Conservation (phyloP, 2,329 filamentous ascomycete species). For the Aspergillus japonicus region DNA sequence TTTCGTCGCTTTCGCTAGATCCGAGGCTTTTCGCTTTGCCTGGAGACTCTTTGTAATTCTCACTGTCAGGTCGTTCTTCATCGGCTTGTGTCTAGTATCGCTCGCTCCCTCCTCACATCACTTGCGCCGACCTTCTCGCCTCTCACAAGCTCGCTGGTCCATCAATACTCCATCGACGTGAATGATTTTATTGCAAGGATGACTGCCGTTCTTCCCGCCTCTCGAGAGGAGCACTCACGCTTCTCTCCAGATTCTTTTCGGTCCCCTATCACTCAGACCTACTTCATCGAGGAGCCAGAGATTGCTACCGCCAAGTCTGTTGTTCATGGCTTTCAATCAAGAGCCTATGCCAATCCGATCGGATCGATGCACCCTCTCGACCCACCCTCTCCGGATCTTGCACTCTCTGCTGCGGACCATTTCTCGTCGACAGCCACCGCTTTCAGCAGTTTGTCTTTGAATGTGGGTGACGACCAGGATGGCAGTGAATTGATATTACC, state of each 20-base stretch:
- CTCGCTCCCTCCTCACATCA: neutral
- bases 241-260: conserved; percentile 34
- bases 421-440: conserved; percentile 39
- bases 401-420: conserved; percentile 28
- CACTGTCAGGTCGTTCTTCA: neutral
- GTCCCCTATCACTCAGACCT: conserved; percentile 32
- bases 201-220: conserved; percentile 36
- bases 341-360: conserved; percentile 25
- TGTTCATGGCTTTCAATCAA: conserved; percentile 27
- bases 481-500: conserved; percentile 45
- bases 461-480: conserved; percentile 24
- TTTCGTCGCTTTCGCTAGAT: conserved; percentile 1
- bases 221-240: conserved; percentile 31
- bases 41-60: neutral
- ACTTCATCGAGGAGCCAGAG: conserved; percentile 29
- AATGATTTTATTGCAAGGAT: conserved; percentile 23
- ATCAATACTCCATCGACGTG: conserved; percentile 5
- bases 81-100: neutral
- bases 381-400: conserved; percentile 39
- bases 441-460: conserved; percentile 39
- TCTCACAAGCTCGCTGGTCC: neutral
- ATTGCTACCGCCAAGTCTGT: conserved; percentile 26
- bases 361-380: conserved; percentile 37
- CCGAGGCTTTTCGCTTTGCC: neutral
- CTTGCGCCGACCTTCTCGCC: neutral